Percentiles rank a stretch among this genome's conserved stretches.
These are phyloP conservation scores for Rosa chinensis DNA, from an alignment of 306 rosid species.

Conservation along the genomic window DNA sequence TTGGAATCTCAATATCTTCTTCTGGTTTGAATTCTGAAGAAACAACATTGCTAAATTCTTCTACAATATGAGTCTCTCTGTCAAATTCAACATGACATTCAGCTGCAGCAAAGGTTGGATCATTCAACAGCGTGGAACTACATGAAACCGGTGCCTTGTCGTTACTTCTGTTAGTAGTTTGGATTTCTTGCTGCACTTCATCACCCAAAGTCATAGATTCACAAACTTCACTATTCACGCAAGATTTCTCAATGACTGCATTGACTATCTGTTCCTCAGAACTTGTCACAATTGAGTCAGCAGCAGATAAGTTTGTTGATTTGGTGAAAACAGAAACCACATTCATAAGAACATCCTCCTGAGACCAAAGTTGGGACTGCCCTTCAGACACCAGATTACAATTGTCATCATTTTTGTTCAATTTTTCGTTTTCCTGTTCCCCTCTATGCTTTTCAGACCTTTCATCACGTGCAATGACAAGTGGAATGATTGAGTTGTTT, in stretches of 20 bases:
- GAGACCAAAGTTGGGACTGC: slow-evolving; percentile 22
- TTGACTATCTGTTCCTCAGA: slow-evolving; percentile 7
- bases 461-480: slow-evolving; percentile 27
- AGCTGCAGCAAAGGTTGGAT: background rate
- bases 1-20: slow-evolving; percentile 23
- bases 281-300: slow-evolving; percentile 8
- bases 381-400: slow-evolving; percentile 35
- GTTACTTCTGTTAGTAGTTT: slow-evolving; percentile 25
- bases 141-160: slow-evolving; percentile 18
- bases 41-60: slow-evolving; percentile 10
- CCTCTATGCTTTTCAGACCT: slow-evolving; percentile 26
- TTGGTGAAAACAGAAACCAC: slow-evolving; percentile 17
- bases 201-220: slow-evolving; percentile 22
- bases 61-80: background rate
- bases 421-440: slow-evolving; percentile 21
- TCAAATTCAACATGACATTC: slow-evolving; percentile 16
- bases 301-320: slow-evolving; percentile 12
- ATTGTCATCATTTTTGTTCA: slow-evolving; percentile 24
- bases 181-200: slow-evolving; percentile 34
- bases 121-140: slow-evolving; percentile 9
- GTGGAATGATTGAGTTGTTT: slow-evolving; percentile 32
- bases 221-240: slow-evolving; percentile 26
- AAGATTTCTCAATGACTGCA: slow-evolving; percentile 33
- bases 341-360: slow-evolving; percentile 25
- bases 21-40: slow-evolving; percentile 9